Percentiles rank a stretch among this genome's conserved stretches.
These are phyloP conservation scores for Cordyceps fumosorosea DNA, from an alignment of 2,329 filamentous ascomycete species.

Conservation along the genomic window DNA sequence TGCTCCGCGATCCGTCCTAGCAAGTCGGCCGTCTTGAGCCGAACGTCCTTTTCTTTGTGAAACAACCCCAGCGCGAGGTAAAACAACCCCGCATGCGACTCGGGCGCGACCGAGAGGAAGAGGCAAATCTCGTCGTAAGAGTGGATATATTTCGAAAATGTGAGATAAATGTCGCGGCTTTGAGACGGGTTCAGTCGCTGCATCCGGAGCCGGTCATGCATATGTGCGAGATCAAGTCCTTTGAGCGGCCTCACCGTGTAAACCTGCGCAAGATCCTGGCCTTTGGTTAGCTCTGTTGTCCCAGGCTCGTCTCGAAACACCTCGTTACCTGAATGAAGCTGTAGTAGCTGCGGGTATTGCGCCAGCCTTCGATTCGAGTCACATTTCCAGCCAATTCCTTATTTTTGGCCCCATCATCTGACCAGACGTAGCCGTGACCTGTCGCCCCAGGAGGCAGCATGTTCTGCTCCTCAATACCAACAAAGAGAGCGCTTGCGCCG, in stretches of 20 bases:
- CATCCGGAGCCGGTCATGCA: conserved; percentile 83
- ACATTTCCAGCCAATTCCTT: conserved; percentile 88
- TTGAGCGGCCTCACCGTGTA: conserved; percentile 64
- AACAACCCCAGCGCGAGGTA: conserved; percentile 88
- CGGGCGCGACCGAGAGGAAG: conserved; percentile 72
- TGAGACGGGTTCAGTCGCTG: conserved; percentile 71
- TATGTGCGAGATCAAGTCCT: conserved; percentile 80
- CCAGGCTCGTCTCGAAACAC: background rate
- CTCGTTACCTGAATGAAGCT: conserved; percentile 76
- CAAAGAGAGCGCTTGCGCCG: conserved; percentile 81
- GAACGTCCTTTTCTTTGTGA: conserved; percentile 76
- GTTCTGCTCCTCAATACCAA: conserved; percentile 68
- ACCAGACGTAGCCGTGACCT: conserved; percentile 94
- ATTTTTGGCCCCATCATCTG: conserved; percentile 71
- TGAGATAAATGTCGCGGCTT: conserved; percentile 77
- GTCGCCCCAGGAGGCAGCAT: conserved; percentile 51
- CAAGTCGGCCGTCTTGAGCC: conserved; percentile 69
- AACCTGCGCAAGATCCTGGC: conserved; percentile 57
- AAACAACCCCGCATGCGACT: conserved; percentile 82
- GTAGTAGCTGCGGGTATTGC: conserved; percentile 87
- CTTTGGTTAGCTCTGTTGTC: conserved; percentile 18
- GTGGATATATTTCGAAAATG: conserved; percentile 67
- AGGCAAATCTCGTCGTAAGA: conserved; percentile 83
- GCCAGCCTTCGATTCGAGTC: conserved; percentile 91
- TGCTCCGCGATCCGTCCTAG: conserved; percentile 78